phyloP scores from a whole-genome alignment of 371 early-diverging fungal genomes.

The Batrachochytrium dendrobatidis region DNA sequence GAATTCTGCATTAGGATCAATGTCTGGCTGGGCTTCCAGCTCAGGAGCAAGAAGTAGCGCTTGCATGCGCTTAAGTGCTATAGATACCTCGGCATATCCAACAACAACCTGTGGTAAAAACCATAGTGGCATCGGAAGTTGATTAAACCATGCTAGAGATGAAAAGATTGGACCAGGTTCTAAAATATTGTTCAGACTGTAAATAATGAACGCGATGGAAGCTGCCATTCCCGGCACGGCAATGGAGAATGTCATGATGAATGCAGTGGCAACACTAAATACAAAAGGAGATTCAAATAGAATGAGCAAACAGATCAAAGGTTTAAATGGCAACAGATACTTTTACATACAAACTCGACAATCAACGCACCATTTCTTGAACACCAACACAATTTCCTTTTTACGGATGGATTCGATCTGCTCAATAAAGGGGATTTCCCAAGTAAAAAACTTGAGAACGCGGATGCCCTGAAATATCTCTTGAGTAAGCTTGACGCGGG shows the following conservation, averaged over 20 bases:
- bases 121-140: constrained; percentile 52
- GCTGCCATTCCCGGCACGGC: constrained; percentile 48
- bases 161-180: constrained; percentile 24
- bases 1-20: constrained; percentile 20
- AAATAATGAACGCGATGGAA: constrained; percentile 34
- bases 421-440: constrained; percentile 23
- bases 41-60: constrained; percentile 70
- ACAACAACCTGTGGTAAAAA: constrained; percentile 60
- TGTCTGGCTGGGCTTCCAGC: constrained; percentile 34
- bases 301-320: no score
- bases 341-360: no score
- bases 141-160: constrained; percentile 35
- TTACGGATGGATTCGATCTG: constrained; percentile 33
- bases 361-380: constrained; percentile 20
- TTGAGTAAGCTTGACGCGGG: constrained; percentile 33
- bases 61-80: constrained; percentile 70
- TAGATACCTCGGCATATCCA: constrained; percentile 56
- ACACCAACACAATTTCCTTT: constrained; percentile 33
- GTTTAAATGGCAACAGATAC: no score
- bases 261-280: constrained; percentile 36
- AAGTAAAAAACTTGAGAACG: constrained; percentile 26
- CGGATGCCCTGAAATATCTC: constrained; percentile 36
- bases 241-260: constrained; percentile 50
- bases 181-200: constrained; percentile 13
- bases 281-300: no score